Conservation (phyloP, 371 early-diverging fungal species). For the Basidiobolus meristosporus region DNA sequence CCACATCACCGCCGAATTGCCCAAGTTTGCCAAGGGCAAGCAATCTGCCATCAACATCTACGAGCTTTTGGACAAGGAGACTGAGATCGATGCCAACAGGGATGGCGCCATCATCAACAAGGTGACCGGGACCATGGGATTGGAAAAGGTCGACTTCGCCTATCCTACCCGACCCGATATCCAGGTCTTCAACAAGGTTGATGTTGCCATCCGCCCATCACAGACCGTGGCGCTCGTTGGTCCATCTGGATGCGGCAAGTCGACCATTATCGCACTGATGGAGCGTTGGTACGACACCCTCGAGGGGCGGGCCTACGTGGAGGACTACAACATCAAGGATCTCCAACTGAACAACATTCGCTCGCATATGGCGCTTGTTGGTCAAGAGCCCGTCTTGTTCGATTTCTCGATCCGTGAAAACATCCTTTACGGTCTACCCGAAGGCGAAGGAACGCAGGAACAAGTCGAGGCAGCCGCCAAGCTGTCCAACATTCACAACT, state of each 20-base stretch:
- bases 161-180: slow-evolving; percentile 73
- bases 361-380: slow-evolving; percentile 55
- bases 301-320: slow-evolving; percentile 18
- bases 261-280: slow-evolving; percentile 39
- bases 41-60: slow-evolving; percentile 52
- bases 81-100: slow-evolving; percentile 22
- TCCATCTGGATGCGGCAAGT: slow-evolving; percentile 47
- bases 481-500: slow-evolving; percentile 62
- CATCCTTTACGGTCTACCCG: slow-evolving; percentile 34
- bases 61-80: slow-evolving; percentile 26
- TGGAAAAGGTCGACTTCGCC: slow-evolving; percentile 42
- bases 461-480: slow-evolving; percentile 35
- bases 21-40: slow-evolving; percentile 25
- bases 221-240: slow-evolving; percentile 69
- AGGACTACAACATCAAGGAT: slow-evolving; percentile 34
- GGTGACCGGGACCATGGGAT: slow-evolving; percentile 28
- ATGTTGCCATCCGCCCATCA: slow-evolving; percentile 35
- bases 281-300: slow-evolving; percentile 56
- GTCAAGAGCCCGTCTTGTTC: slow-evolving; percentile 79
- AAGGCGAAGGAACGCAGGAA: slow-evolving; percentile 19
- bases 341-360: slow-evolving; percentile 40
- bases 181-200: slow-evolving; percentile 49
- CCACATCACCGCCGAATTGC: not conserved
- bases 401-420: slow-evolving; percentile 70
- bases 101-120: slow-evolving; percentile 13